Evolutionary conservation across 345 rosid genomes (phyloP).

Genomic region (Crucihimalaya himalaica): DNA sequence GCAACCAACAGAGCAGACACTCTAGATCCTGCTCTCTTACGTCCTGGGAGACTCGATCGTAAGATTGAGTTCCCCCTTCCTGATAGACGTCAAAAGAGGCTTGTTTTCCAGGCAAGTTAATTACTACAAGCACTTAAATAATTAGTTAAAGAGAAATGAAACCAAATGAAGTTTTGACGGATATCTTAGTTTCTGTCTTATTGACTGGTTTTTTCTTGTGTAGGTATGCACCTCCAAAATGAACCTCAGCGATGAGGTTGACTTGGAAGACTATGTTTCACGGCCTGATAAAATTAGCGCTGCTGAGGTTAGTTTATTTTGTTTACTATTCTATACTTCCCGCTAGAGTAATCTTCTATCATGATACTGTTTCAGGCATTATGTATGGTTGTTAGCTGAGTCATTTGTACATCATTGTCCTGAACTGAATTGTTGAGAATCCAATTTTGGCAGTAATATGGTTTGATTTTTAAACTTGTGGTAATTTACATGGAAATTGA

Average conservation of each 20-base stretch:
- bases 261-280: conserved; percentile 98
- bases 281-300: conserved; percentile 99
- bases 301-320: conserved; percentile 79
- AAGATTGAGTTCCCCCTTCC: conserved; percentile 96
- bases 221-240: conserved; percentile 98
- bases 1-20: conserved; percentile 98
- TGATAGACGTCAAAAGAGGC: conserved; percentile 98
- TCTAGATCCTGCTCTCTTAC: conserved; percentile 95
- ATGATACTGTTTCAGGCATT: background rate
- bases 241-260: conserved; percentile 97
- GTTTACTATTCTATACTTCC: conserved; percentile 17
- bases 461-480: background rate
- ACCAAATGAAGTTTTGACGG: background rate
- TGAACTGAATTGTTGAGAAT: background rate
- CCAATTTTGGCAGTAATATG: conserved; percentile 8
- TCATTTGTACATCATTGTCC: conserved; percentile 12
- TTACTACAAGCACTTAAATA: background rate
- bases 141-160: conserved; percentile 8
- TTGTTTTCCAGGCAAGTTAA: conserved; percentile 81
- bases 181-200: background rate
- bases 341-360: background rate
- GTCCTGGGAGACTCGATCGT: conserved; percentile 96
- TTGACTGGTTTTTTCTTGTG: conserved; percentile 17
- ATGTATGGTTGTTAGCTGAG: conserved; percentile 14
- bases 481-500: background rate